Conservation (phyloP, 192 early-diverging fungal species). For the Funneliformis mosseae region DNA sequence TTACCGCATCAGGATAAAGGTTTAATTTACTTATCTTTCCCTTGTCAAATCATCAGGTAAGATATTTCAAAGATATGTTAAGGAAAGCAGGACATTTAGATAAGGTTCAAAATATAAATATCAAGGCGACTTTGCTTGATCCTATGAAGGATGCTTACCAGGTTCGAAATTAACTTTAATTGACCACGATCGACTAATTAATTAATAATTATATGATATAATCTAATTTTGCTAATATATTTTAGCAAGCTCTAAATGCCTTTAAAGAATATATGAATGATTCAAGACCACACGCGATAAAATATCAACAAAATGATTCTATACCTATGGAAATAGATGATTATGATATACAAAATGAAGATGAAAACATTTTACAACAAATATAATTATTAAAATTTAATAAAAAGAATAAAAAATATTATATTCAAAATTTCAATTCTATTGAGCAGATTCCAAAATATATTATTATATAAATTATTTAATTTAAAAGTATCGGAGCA, state of each 20-base stretch:
- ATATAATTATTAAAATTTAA: too few relatives aligned
- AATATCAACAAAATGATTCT: constrained; percentile 5
- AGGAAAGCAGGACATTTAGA: constrained; percentile 61
- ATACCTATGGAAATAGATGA: neutral
- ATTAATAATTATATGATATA: neutral
- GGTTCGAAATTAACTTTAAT: neutral
- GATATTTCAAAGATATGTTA: constrained; percentile 76
- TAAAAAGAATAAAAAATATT: too few relatives aligned
- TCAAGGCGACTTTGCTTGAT: constrained; percentile 33
- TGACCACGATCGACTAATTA: neutral
- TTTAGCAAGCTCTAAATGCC: constrained; percentile 20
- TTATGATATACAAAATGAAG: too few relatives aligned
- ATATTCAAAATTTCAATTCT: too few relatives aligned
- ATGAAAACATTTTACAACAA: too few relatives aligned
- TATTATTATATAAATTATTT: too few relatives aligned
- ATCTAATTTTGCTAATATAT: neutral
- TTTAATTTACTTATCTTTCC: neutral
- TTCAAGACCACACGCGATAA: neutral
- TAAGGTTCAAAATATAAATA: constrained; percentile 55
- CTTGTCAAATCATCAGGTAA: constrained; percentile 34
- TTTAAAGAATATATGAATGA: constrained; percentile 27
- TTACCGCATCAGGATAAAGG: too few relatives aligned
- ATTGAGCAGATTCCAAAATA: too few relatives aligned
- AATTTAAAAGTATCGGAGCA: too few relatives aligned
- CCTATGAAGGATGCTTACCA: constrained; percentile 14